Evolutionary conservation across 371 early-diverging fungal genomes (phyloP), one percentile per base, ranked within the genome.

Genomic region (Mucor saturninus): DNA sequence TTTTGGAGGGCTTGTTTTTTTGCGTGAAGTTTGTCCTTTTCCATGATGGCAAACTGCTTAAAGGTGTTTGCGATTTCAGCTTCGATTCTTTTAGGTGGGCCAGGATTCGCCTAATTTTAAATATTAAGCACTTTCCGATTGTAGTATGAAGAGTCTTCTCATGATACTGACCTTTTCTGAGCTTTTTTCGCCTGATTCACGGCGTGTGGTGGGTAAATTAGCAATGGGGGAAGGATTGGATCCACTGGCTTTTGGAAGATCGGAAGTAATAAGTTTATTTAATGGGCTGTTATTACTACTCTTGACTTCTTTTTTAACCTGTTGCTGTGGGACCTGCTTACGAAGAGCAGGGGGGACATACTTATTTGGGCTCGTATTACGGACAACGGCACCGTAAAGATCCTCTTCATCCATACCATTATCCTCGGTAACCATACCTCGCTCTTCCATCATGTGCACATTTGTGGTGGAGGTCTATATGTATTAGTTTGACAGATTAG

Each of bases 381-480:
- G 85, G 40, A 91, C 84, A 50, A 93, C 93, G 1, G 93, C 89
- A 45, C 89, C 90, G 61, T 93, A 96, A 35, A 85, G 77, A 62
- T 93, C 94, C 62, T 96, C 97, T 74, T 97, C 96, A 68, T 96
- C 96, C 70, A 94, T 82, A 2, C 85, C 86, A 54, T 81, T 83
- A 55, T 89, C 91, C 26, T 86, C 83, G 32, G 83, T 65, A 2
- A 73, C 73, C 42, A 89, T 52, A 51, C 95, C 95, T 55, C 99
- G 92, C 74, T 99, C 99, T 68, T 99, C 99, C 21, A 91, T 83
- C 61, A 97, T 70, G 71, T 99, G 99, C 10, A 85, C 76, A 75
- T 97, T 97, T 59, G 73, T 82, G 13, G 91, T 81, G 5, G 92
- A 73, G 21, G 85, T 75, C 80, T 89, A 71, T 42, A 56, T 30